Conservation (phyloP, 257 asterid genomes). For the Euphrasia confusa region DNA sequence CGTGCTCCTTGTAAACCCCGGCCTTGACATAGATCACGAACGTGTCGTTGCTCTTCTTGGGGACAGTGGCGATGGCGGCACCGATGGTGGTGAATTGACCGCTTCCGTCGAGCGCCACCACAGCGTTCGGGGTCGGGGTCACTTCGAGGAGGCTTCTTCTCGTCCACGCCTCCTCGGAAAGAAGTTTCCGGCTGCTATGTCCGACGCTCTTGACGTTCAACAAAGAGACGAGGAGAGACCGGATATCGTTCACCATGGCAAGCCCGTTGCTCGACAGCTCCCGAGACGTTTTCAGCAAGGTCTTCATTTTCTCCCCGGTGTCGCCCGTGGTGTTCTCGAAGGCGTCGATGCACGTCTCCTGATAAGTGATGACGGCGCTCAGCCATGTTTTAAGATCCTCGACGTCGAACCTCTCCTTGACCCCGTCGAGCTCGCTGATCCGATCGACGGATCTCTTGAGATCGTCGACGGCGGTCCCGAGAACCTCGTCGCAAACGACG, state of each 20-base stretch:
- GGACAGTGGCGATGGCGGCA: constrained; percentile 40
- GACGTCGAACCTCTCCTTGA: constrained; percentile 24
- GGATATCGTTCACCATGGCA: constrained; percentile 36
- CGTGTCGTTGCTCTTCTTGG: constrained; percentile 19
- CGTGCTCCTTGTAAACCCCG: constrained; percentile 51
- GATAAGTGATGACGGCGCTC: constrained; percentile 50
- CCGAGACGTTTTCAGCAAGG: constrained; percentile 28
- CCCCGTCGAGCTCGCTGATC: constrained; percentile 27
- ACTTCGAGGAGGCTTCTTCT: background rate
- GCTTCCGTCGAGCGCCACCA: constrained; percentile 65
- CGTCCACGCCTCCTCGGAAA: background rate
- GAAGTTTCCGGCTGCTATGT: constrained; percentile 24
- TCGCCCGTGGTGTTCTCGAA: constrained; percentile 49
- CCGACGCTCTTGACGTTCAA: constrained; percentile 20
- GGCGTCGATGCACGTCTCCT: constrained; percentile 69
- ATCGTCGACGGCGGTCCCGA: constrained; percentile 44
- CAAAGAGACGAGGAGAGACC: constrained; percentile 22
- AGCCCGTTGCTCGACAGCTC: constrained; percentile 45
- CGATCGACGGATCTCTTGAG: constrained; percentile 35
- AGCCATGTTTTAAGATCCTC: constrained; percentile 58
- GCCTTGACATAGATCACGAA: constrained; percentile 45
- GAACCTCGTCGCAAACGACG: constrained; percentile 35
- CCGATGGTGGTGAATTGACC: constrained; percentile 42
- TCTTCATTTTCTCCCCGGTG: constrained; percentile 43
- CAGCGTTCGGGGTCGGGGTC: constrained; percentile 22